Evolutionary conservation across 805 yeast species (phyloP).

Genomic region (Hanseniaspora meyeri): DNA sequence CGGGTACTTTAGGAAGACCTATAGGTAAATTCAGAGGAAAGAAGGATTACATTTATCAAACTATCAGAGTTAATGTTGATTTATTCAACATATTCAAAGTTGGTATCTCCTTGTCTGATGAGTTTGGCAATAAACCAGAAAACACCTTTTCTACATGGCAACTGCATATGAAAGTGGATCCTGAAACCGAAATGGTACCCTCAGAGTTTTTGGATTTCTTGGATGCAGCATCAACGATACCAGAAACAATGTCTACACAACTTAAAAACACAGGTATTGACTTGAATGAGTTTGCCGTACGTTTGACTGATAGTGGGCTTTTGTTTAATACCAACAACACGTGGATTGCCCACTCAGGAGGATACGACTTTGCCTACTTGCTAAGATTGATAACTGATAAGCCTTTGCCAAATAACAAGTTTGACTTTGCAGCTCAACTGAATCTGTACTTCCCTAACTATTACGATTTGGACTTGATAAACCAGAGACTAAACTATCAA

Average conservation of each 20-base stretch:
- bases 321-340: conserved; percentile 52
- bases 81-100: conserved; percentile 74
- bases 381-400: conserved; percentile 63
- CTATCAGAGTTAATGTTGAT: conserved; percentile 84
- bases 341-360: conserved; percentile 89
- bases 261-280: conserved; percentile 71
- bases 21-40: conserved; percentile 85
- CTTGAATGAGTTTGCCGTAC: conserved; percentile 67
- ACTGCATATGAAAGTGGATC: conserved; percentile 77
- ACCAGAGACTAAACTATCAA: conserved; percentile 21
- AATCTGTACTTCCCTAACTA: conserved; percentile 64
- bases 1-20: conserved; percentile 92
- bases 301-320: conserved; percentile 75
- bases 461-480: conserved; percentile 62
- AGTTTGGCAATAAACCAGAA: conserved; percentile 57
- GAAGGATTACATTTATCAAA: conserved; percentile 89
- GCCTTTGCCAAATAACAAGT: conserved; percentile 66
- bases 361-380: conserved; percentile 88
- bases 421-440: conserved; percentile 63
- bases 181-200: conserved; percentile 70
- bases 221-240: conserved; percentile 10
- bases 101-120: conserved; percentile 63
- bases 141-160: conserved; percentile 79
- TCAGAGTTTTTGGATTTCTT: conserved; percentile 42
- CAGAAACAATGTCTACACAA: conserved; percentile 28